A percentile compares a stretch with the other conserved stretches of the same genome.
Evolutionary conservation across 768 basidiomycete genomes (phyloP).

Genomic region (Hypholoma sublateritium): DNA sequence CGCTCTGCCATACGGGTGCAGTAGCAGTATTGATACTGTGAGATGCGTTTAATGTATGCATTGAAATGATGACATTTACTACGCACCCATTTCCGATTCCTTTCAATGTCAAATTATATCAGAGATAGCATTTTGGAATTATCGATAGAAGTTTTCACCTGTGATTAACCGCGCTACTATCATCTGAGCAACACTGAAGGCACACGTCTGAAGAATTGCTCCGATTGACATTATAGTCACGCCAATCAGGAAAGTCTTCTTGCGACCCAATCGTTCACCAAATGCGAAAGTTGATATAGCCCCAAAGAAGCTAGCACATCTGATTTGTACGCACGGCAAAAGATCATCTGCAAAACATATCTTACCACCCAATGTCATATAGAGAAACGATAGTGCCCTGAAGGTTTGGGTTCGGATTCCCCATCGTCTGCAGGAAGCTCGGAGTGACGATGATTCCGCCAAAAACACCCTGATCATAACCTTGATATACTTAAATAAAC

Average conservation of each 20-base stretch:
- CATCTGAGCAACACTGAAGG: conserved; percentile 46
- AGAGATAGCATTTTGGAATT: background rate
- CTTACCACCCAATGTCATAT: conserved; percentile 51
- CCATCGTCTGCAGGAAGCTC: conserved; percentile 46
- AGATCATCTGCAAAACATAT: background rate
- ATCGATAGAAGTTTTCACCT: conserved; percentile 23
- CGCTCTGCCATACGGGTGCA: conserved; percentile 53
- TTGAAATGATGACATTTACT: background rate
- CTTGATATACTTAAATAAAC: conserved; percentile 16
- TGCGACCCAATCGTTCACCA: conserved; percentile 43
- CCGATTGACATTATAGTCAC: conserved; percentile 54
- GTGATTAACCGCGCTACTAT: conserved; percentile 49
- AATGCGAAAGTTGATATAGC: conserved; percentile 43
- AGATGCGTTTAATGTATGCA: background rate
- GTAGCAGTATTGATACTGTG: conserved; percentile 46
- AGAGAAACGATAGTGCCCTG: conserved; percentile 51
- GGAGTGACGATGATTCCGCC: conserved; percentile 51
- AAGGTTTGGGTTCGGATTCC: conserved; percentile 41
- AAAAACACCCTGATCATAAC: conserved; percentile 55
- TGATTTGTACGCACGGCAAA: background rate
- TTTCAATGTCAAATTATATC: conserved; percentile 10
- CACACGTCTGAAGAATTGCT: conserved; percentile 46
- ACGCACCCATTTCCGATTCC: conserved; percentile 46
- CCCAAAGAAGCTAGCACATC: conserved; percentile 37
- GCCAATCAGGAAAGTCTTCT: conserved; percentile 48